Evolutionary conservation across 331 rosid genomes (phyloP).

Genomic region (Quercus tomentella): DNA sequence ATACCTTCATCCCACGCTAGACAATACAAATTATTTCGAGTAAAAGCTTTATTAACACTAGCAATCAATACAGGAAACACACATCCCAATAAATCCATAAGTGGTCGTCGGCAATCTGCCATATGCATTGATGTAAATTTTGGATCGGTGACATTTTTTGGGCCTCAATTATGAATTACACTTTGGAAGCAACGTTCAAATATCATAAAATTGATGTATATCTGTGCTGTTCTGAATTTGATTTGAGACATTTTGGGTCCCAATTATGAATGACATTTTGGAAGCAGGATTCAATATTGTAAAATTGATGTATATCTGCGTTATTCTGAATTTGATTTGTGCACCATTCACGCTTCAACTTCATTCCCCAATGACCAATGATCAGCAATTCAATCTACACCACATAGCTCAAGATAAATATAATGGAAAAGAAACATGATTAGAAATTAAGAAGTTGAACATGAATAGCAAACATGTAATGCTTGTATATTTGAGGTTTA

Average conservation of each 20-base stretch:
- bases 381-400: slow-evolving; percentile 36
- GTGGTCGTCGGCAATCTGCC: background rate
- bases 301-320: background rate
- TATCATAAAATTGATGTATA: background rate
- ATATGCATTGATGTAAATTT: background rate
- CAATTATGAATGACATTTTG: background rate
- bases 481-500: background rate
- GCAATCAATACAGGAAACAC: background rate
- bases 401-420: slow-evolving; percentile 7
- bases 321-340: slow-evolving; percentile 9
- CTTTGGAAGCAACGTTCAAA: background rate
- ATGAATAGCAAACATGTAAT: background rate
- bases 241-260: slow-evolving; percentile 3
- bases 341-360: slow-evolving; percentile 23
- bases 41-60: slow-evolving; percentile 10
- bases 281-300: background rate
- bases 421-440: background rate
- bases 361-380: slow-evolving; percentile 17
- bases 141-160: background rate
- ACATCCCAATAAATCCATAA: background rate
- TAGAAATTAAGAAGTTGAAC: background rate
- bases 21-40: slow-evolving; percentile 1
- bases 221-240: slow-evolving; percentile 1
- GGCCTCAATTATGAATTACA: background rate
- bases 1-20: background rate